Conservation (phyloP, 345 rosid species). For the Eucalyptus sp. region DNA sequence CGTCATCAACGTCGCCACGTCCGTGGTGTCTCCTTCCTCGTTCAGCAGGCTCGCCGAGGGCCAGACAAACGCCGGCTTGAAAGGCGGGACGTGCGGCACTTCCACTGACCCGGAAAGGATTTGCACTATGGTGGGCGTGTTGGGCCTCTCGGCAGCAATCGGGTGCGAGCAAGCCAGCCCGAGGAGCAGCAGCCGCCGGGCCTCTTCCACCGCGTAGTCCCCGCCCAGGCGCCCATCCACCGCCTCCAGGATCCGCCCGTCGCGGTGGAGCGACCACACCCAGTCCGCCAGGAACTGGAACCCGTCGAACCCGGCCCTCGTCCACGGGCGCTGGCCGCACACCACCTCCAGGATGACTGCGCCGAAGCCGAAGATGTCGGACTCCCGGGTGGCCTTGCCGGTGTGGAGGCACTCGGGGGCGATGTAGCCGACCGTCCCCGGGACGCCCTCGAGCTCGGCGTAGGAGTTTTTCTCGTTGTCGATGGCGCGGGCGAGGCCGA, state of each 20-base stretch:
- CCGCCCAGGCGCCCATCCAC: conserved; percentile 27
- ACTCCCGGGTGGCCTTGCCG: conserved; percentile 39
- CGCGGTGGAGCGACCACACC: conserved; percentile 46
- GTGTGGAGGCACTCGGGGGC: conserved; percentile 55
- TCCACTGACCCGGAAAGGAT: conserved; percentile 22
- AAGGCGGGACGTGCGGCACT: conserved; percentile 25
- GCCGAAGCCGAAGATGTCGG: conserved; percentile 49
- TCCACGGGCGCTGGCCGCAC: conserved; percentile 44
- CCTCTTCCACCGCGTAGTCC: conserved; percentile 24
- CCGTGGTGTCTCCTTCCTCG: not conserved
- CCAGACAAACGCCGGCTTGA: conserved; percentile 47
- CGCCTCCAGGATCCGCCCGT: conserved; percentile 30
- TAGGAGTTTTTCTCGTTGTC: conserved; percentile 42
- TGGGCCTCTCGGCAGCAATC: conserved; percentile 37
- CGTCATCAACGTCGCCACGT: conserved; percentile 6
- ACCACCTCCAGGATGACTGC: conserved; percentile 47
- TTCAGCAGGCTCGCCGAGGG: not conserved
- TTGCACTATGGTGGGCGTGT: conserved; percentile 21
- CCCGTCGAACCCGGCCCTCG: not conserved
- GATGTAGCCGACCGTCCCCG: conserved; percentile 46
- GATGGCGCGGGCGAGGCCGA: conserved; percentile 42
- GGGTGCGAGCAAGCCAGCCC: conserved; percentile 45
- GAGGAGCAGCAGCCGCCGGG: conserved; percentile 23
- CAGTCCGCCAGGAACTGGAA: conserved; percentile 30
- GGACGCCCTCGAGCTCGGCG: conserved; percentile 42